Base-by-base conservation (phyloP, 140 eudicot genomes). In the Erigeron philadelphicus region DNA sequence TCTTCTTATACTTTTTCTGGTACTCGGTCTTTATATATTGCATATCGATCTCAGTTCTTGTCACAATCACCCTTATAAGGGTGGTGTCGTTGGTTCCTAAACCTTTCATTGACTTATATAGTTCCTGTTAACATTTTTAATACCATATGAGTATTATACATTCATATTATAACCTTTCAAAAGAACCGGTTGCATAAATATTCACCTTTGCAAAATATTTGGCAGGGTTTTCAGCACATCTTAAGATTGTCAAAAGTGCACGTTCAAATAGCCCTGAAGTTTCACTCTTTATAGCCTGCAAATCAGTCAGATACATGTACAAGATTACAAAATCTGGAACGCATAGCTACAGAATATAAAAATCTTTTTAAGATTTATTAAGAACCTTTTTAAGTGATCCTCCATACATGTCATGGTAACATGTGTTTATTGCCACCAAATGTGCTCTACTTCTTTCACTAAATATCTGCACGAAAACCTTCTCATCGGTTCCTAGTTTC, bases 11-110 rank as follows among this genome's bases (percentile, higher is more conserved):
- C 79, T 84, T 84, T 76, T 81, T 84, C 16, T 57, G 57, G 70
- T 84, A 84, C 75, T 81, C 88, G 0, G 79, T 75, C 68, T 84
- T 84, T 64, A 84, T 84, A 53, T 84, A 78, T 55, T 84, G 81
- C 81, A 81, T 81, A 75, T 84, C 88, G 45, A 84, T 78, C 74
- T 84, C 88, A 0, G 86, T 68, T 58, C 88, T 81, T 16, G 86
- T 74, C 54, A 81, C 84, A 23, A 84, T 81, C 18, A 84, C 83
- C 69, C 88, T 81, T 56, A 72, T 81, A 35, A 84, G 88, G 3
- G 75, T 75, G 0, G 75, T 54, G 67, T 84, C 88, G 50, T 67
- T 48, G 8, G 88, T 84, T 55, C 88, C 88, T 31, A 84, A n/a
- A 40, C 88, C 88, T 44, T 84, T 75, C 88, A 84, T 84, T 0